Evolutionary conservation across 805 yeast genomes (phyloP), one percentile per base, ranked within the genome.

Genomic region (Komagataella pastoris): DNA sequence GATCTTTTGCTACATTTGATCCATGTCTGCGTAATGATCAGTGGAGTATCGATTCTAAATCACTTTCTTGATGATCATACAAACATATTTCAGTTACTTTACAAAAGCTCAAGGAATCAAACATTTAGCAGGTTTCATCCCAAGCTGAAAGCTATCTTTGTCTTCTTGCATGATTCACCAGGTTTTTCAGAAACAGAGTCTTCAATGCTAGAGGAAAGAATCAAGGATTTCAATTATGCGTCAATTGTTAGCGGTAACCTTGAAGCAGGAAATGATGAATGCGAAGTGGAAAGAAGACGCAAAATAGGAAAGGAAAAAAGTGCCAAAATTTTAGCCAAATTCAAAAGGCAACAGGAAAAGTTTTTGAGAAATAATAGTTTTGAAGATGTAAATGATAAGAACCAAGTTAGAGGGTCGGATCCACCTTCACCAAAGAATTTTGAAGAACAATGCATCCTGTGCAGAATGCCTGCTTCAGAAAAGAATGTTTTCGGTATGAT

Each of bases 401-500:
- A 56, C 18, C 69, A 63, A n/a, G 65, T 57, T 17, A 70, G 63
- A 21, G 67, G 59, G n/a, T 67, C 60, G 8, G 63, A 59, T 3
- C 58, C 55, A 5, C 46, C 47, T 2, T 70, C 74, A 1, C 85
- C 90, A 91, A 69, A 68, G 43, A 87, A 77, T 58, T 93, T 95
- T 0, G 80, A 79, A 30, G 80, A 80, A 30, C 85, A 80, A 55
- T 88, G 96, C 62, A 81, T 88, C 44, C 67, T 88, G 14, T 88
- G 96, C 63, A 89, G 88, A 57, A 85, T 85, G 79, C 82, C 88
- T 0, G 75, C 81, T 1, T 49, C 54, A 47, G 76, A 77, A 18
- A 76, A 76, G 19, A 86, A 84, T 3, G 77, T 86, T 0, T 86
- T 83, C 65, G 96, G 96, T 0, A 73, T 84, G n/a, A 77, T 86